phyloP scores from a whole-genome alignment of 192 early-diverging fungal genomes.

The Coemansia sp. region DNA sequence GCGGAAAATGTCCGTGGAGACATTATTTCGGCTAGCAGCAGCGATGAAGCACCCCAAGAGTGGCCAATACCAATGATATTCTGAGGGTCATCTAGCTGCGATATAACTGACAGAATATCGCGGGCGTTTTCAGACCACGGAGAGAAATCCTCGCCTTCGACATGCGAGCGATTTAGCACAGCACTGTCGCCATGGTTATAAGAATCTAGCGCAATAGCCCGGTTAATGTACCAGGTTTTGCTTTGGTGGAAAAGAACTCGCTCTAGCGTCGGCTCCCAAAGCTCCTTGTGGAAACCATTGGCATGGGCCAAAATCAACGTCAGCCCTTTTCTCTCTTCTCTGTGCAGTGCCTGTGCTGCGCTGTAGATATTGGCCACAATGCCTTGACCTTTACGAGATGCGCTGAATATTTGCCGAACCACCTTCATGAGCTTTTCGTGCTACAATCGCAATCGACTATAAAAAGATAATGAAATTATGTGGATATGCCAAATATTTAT shows the following conservation, averaged over 20 bases:
- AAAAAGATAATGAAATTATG: neutral
- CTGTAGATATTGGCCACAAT: conserved; percentile 42
- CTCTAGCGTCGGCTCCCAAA: conserved; percentile 43
- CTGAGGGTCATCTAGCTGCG: conserved; percentile 12
- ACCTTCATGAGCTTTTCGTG: conserved; percentile 18
- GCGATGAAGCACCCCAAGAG: conserved; percentile 43
- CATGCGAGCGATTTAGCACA: conserved; percentile 16
- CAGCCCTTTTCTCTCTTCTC: neutral
- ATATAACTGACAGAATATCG: conserved; percentile 30
- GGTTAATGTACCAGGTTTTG: conserved; percentile 18
- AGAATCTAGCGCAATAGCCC: conserved; percentile 32
- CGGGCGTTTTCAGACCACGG: conserved; percentile 31
- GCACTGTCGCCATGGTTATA: conserved; percentile 54
- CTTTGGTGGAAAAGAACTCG: conserved; percentile 15
- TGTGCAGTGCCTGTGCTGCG: neutral
- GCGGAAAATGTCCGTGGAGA: conserved; percentile 21
- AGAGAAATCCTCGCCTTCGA: conserved; percentile 10
- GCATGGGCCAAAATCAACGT: conserved; percentile 44
- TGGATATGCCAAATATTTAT: no score
- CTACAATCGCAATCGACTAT: neutral
- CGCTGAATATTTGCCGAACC: conserved; percentile 12
- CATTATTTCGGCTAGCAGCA: conserved; percentile 34
- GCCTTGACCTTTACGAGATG: conserved; percentile 26
- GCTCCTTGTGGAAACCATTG: conserved; percentile 52
- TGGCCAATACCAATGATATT: conserved; percentile 42